Evolutionary conservation across 2,329 filamentous ascomycete genomes (phyloP).

Genomic region (Fusarium newnesense): DNA sequence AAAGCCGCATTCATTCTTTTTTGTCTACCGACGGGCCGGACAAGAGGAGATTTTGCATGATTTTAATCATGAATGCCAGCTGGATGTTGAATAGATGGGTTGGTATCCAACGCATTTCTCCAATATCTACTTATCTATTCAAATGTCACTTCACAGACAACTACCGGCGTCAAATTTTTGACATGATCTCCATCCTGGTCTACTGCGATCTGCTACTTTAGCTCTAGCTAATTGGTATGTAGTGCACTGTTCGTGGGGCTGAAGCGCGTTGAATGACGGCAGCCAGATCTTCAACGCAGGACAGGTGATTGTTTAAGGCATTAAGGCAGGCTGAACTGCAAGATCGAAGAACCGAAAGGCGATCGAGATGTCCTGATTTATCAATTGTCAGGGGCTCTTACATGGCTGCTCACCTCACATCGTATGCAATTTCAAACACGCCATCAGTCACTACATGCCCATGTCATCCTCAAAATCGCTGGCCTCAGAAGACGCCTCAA

Average conservation of each 20-base stretch:
- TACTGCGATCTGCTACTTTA: slow-evolving; percentile 12
- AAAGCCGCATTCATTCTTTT: slow-evolving; percentile 21
- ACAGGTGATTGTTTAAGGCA: slow-evolving; percentile 32
- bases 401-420: slow-evolving; percentile 3
- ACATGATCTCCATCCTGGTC: slow-evolving; percentile 14
- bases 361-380: slow-evolving; percentile 29
- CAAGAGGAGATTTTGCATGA: slow-evolving; percentile 2
- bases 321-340: slow-evolving; percentile 31
- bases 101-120: neutral
- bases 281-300: slow-evolving; percentile 33
- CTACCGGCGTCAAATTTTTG: neutral
- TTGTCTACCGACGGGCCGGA: slow-evolving; percentile 5
- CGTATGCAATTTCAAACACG: slow-evolving; percentile 23
- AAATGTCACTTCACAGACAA: neutral
- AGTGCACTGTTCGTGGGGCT: slow-evolving; percentile 29
- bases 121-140: neutral
- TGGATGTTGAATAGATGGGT: neutral
- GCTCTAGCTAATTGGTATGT: slow-evolving; percentile 32
- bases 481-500: slow-evolving; percentile 27
- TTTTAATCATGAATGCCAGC: neutral
- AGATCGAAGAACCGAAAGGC: slow-evolving; percentile 24
- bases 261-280: slow-evolving; percentile 24
- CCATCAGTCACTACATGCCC: slow-evolving; percentile 21
- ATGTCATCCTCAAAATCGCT: slow-evolving; percentile 14
- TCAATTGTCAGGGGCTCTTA: slow-evolving; percentile 4